Conservation (phyloP, 306 rosid species). For the Inga laurina region DNA sequence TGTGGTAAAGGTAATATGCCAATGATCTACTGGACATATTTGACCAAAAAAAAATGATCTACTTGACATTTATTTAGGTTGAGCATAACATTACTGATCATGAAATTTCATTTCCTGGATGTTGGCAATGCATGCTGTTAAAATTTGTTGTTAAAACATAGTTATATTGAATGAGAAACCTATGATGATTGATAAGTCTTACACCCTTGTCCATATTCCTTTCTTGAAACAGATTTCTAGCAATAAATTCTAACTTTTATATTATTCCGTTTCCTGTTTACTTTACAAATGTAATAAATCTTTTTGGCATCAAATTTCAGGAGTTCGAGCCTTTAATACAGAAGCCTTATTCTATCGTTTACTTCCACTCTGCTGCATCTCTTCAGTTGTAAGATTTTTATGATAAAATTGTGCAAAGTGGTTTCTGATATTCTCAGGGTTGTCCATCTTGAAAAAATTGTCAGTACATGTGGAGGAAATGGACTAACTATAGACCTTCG, state of each 20-base stretch:
- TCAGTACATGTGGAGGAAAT: not conserved
- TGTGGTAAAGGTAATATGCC: slow-evolving; percentile 74
- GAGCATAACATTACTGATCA: slow-evolving; percentile 19
- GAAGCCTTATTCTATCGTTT: slow-evolving; percentile 90
- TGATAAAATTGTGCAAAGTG: slow-evolving; percentile 29
- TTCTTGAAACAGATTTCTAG: slow-evolving; percentile 13
- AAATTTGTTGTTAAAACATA: not conserved
- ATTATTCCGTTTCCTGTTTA: not conserved
- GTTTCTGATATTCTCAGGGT: slow-evolving; percentile 1
- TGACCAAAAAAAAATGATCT: no score
- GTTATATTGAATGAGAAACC: not conserved
- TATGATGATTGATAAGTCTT: not conserved
- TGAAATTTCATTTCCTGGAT: slow-evolving; percentile 25
- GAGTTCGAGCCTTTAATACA: slow-evolving; percentile 96
- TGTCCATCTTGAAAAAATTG: slow-evolving; percentile 6
- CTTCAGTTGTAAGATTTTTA: slow-evolving; percentile 77
- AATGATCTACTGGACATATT: slow-evolving; percentile 35
- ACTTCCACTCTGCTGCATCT: slow-evolving; percentile 97
- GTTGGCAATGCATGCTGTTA: slow-evolving; percentile 1
- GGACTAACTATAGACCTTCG: no score
- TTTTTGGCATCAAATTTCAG: slow-evolving; percentile 50
- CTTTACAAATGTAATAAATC: slow-evolving; percentile 26
- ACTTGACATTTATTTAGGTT: slow-evolving; percentile 19
- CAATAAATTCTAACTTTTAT: not conserved
- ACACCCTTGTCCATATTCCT: not conserved